Evolutionary conservation across 495 filamentous ascomycete genomes (phyloP).

Genomic region (Penicillium waksmanii): DNA sequence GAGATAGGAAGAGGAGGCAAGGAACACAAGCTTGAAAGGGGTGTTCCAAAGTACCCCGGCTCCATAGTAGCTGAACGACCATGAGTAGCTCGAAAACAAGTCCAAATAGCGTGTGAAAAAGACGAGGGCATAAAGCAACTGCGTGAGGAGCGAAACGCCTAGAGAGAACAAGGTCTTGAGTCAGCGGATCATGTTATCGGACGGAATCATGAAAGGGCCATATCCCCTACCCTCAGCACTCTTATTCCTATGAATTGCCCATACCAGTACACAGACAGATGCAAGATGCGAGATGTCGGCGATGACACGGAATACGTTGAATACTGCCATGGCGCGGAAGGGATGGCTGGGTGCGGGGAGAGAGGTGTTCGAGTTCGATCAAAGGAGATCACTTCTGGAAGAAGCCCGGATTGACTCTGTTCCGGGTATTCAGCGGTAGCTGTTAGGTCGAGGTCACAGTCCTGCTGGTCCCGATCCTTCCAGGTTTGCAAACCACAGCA

Average conservation of each 20-base stretch:
- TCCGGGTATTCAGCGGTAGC: background rate
- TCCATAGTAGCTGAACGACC: constrained; percentile 21
- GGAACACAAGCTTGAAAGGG: constrained; percentile 87
- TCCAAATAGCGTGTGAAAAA: constrained; percentile 89
- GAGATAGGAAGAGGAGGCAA: constrained; percentile 82
- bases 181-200: background rate
- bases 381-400: background rate
- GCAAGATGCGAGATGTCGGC: constrained; percentile 81
- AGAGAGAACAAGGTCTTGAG: constrained; percentile 22
- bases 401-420: background rate
- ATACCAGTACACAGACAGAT: constrained; percentile 88
- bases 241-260: constrained; percentile 84
- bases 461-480: background rate
- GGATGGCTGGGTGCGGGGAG: constrained; percentile 13
- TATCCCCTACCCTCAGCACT: constrained; percentile 77
- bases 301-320: constrained; percentile 76
- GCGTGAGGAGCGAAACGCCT: constrained; percentile 95
- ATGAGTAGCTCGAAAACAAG: constrained; percentile 58
- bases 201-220: background rate
- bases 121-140: constrained; percentile 83
- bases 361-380: constrained; percentile 2
- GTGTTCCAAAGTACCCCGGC: constrained; percentile 41
- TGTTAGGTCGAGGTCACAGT: background rate
- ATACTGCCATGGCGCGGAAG: constrained; percentile 33
- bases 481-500: background rate